Evolutionary conservation across 768 basidiomycete species (phyloP).

Genomic region (Pisolithus microcarpus): DNA sequence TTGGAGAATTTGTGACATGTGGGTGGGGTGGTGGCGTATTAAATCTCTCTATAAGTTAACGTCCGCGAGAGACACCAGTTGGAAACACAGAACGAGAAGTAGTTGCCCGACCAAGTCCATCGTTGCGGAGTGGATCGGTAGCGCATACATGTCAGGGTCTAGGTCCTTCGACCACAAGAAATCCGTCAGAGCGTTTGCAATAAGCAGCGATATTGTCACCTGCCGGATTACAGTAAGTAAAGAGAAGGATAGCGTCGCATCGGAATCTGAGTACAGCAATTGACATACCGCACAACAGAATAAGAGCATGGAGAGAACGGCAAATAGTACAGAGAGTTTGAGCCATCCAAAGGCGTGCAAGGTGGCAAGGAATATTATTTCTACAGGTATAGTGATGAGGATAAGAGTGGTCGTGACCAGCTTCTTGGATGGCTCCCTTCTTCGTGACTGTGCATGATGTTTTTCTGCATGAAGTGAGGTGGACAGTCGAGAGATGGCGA

Average conservation of each 20-base stretch:
- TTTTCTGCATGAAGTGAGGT: conserved; percentile 66
- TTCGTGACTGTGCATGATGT: conserved; percentile 1
- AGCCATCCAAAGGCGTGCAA: conserved; percentile 74
- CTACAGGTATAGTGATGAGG: conserved; percentile 71
- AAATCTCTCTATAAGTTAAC: conserved; percentile 6
- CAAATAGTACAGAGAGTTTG: conserved; percentile 58
- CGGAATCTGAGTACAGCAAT: neutral
- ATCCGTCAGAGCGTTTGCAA: conserved; percentile 61
- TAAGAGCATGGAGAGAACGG: conserved; percentile 57
- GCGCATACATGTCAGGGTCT: conserved; percentile 89
- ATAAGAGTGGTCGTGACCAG: conserved; percentile 66
- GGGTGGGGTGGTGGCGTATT: neutral
- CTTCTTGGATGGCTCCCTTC: conserved; percentile 31
- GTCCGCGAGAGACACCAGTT: conserved; percentile 48
- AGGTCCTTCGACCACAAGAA: conserved; percentile 70
- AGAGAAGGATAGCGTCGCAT: neutral
- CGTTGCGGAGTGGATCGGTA: conserved; percentile 87
- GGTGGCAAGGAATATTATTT: conserved; percentile 63
- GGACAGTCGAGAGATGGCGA: conserved; percentile 85
- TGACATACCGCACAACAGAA: conserved; percentile 71
- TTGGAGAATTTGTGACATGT: too few species aligned
- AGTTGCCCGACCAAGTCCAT: conserved; percentile 82
- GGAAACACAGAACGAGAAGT: conserved; percentile 70
- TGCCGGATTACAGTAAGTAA: conserved; percentile 22
- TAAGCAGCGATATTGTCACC: conserved; percentile 62